Base-by-base conservation (phyloP, 495 filamentous ascomycete genomes). In the Extremus antarcticus region DNA sequence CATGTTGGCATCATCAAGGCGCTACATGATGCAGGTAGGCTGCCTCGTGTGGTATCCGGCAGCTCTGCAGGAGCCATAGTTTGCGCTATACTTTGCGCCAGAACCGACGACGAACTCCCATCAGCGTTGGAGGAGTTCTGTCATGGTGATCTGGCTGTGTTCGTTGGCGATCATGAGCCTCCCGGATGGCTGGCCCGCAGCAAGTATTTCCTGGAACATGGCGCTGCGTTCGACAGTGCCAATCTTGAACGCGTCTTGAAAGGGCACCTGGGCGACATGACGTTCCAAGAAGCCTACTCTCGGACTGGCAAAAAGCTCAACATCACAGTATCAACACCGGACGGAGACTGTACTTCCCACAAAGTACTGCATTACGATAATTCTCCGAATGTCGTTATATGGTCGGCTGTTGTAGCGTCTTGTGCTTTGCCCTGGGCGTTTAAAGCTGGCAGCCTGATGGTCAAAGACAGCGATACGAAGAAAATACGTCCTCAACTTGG, bases 1-100 rank as follows among this genome's bases (percentile, higher is more conserved):
- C 91, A 97, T 67, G 85, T 96, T 57, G 91, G 91, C 1, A 90
- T 96, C n/a, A 71, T 95, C 57, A 94, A 95, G 62, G 77, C 85
- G 3, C 76, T 97, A 16, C 90, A 78, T 65, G 81, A 94, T 64
- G 71, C 78, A 16, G 78, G 77, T 0, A 73, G 95, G 2, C 77
- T 96, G 1, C 91, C 91, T 8, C 81, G 90, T 19, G 92, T 97
- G 65, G 90, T 97, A 52, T 95, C 90, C 0, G 91, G 91, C 7
- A 86, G 90, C 0, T 95, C 89, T 0, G 91, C 91, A 2, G 91
- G 91, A n/a, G 91, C 87, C 57, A 95, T 97, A 46, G 88, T 96
- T 23, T 88, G 82, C 56, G 78, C 90, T 0, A 87, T 96, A 0
- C 73, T 94, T 43, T 95, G 91, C 68, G 3, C 20, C 39, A 79